phyloP scores from a whole-genome alignment of 225 moss, liverwort and hornwort species.

The Bryoerythrophyllum caledonicum region DNA sequence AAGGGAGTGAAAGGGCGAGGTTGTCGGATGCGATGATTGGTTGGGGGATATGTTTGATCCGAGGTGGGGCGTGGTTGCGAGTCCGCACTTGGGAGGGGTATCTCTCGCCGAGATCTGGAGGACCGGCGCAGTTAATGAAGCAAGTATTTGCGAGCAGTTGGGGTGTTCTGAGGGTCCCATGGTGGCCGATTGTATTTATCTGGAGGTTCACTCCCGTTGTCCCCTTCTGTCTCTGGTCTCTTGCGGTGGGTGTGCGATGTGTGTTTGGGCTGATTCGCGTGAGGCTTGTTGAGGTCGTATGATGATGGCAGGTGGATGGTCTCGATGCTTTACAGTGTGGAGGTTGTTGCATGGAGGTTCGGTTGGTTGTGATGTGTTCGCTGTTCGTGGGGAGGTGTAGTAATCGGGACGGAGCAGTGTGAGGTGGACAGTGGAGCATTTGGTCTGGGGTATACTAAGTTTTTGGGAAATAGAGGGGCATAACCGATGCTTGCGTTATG shows the following conservation, averaged over 20 bases:
- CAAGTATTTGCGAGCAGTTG: constrained; percentile 20
- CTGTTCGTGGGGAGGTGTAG: too few species aligned
- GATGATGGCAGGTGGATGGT: background rate
- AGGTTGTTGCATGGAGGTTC: too few species aligned
- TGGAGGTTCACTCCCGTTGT: background rate
- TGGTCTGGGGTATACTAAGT: too few species aligned
- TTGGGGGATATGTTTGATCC: constrained; percentile 22
- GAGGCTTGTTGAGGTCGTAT: background rate
- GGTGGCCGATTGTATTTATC: background rate
- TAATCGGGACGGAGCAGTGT: too few species aligned
- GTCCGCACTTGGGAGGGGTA: constrained; percentile 15
- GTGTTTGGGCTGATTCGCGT: background rate
- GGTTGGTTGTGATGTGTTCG: too few species aligned
- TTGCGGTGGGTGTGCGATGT: background rate
- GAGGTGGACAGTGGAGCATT: too few species aligned
- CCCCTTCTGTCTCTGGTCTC: background rate
- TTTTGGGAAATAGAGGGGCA: too few species aligned
- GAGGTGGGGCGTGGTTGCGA: constrained; percentile 10
- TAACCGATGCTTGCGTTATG: too few species aligned
- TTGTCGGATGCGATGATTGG: constrained; percentile 29
- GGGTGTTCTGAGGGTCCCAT: background rate
- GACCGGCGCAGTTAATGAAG: constrained; percentile 16
- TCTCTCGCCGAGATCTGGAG: background rate
- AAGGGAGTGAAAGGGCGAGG: constrained; percentile 16
- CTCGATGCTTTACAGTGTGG: too few species aligned